Evolutionary conservation across 2,329 filamentous ascomycete species (phyloP), one percentile per base, ranked within the genome.

Genomic region (Drechslerella dactyloides): DNA sequence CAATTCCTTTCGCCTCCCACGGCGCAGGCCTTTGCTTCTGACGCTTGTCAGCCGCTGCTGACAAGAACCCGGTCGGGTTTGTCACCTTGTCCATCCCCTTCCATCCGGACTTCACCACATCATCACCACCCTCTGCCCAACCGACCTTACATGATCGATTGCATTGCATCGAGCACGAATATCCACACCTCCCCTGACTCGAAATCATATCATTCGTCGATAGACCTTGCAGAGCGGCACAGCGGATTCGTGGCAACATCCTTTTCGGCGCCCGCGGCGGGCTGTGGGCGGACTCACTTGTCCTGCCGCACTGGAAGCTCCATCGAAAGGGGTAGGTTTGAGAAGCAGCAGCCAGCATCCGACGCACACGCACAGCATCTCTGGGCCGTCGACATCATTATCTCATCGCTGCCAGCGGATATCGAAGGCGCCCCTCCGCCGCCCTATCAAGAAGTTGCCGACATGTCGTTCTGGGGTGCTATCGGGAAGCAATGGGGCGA

Each of bases 291-390:
- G 66, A 64, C 66, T 55, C 37, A 53, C 33, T 55, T 46, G 66
- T 70, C 66, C 59, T 70, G 66, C 66, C 59, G 58, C 59, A 70
- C 66, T 59, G 64, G 44, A 8, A 48, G 66, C 66, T 57, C 66
- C 66, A 64, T 59, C 66, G 54, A 70, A 70, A 70, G 66, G 66
- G 66, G 66, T 62, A 70, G 59, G 66, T 63, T 70, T 70, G 66
- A 70, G 54, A 54, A 48, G 53, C 59, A 59, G 53, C 66, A 44
- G 58, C 53, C 52, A 70, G 51, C 59, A 33, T 35, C 54, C 61
- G 65, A 69, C 65, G 65, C 65, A 69, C 65, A 69, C 57, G 65
- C 65, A 69, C 65, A 48, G 62, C 65, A 69, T 69, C 52, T 64
- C 35, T 64, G 46, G 48, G 66, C 63, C 54, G 53, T 55, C 66